phyloP scores from a whole-genome alignment of 805 yeast genomes.

The Starmerella bombi region DNA sequence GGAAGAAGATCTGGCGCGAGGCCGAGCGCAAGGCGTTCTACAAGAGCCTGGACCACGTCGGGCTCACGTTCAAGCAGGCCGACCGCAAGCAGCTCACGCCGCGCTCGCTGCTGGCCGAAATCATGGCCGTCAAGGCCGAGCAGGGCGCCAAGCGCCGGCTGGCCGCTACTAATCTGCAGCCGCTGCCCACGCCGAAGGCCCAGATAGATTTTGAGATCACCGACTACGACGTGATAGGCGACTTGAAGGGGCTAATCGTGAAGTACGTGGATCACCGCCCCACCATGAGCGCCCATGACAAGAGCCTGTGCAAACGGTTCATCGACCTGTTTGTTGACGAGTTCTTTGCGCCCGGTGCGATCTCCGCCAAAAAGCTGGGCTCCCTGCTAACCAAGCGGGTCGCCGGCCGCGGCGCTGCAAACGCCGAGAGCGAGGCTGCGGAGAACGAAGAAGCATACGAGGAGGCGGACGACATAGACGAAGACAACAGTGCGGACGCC shows the following conservation, averaged over 20 bases:
- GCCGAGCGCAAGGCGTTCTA: constrained; percentile 89
- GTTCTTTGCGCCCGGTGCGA: constrained; percentile 41
- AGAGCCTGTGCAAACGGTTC: constrained; percentile 61
- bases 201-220: constrained; percentile 49
- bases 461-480: constrained; percentile 2
- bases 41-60: constrained; percentile 89
- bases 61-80: constrained; percentile 90
- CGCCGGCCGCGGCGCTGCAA: constrained; percentile 1
- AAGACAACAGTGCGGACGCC: no score
- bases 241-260: constrained; percentile 54
- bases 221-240: constrained; percentile 59
- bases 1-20: constrained; percentile 99
- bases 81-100: constrained; percentile 86
- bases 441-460: constrained; percentile 6
- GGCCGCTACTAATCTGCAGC: constrained; percentile 36
- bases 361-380: constrained; percentile 1
- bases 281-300: constrained; percentile 65
- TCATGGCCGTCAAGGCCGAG: constrained; percentile 83
- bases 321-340: constrained; percentile 55
- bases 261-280: constrained; percentile 56
- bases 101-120: constrained; percentile 79
- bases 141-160: constrained; percentile 75
- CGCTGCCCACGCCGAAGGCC: constrained; percentile 69
- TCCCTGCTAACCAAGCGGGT: constrained; percentile 2
- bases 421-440: neutral